Evolutionary conservation across 1,139 yeast genomes (phyloP).

Genomic region (Lizanozyma gosingica): DNA sequence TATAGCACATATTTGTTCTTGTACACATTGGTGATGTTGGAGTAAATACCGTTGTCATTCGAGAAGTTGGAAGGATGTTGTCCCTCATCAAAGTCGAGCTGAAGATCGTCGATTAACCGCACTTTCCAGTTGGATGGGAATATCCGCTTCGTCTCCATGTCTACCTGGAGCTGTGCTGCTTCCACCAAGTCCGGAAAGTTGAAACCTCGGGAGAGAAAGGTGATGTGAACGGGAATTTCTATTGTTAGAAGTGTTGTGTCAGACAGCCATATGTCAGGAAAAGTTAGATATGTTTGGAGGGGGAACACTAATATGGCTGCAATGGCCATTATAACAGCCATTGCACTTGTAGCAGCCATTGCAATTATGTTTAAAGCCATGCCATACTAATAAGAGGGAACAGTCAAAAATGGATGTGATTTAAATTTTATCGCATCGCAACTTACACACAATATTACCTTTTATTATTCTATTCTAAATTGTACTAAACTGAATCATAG

Average conservation of each 20-base stretch:
- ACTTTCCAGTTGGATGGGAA: slow-evolving; percentile 9
- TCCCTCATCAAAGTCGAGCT: background rate
- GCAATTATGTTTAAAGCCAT: too few relatives aligned
- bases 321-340: too few relatives aligned
- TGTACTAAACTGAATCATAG: too few relatives aligned
- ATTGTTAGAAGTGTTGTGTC: background rate
- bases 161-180: slow-evolving; percentile 30
- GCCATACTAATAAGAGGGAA: too few relatives aligned
- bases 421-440: too few relatives aligned
- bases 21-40: slow-evolving; percentile 8
- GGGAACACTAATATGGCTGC: too few relatives aligned
- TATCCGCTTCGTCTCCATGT: slow-evolving; percentile 11
- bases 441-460: too few relatives aligned
- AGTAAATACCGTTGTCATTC: background rate
- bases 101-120: slow-evolving; percentile 12
- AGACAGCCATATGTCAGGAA: too few relatives aligned
- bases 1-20: slow-evolving; percentile 15
- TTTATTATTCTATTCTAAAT: too few relatives aligned
- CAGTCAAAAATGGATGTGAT: too few relatives aligned
- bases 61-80: slow-evolving; percentile 1
- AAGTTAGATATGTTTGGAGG: too few relatives aligned
- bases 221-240: slow-evolving; percentile 16
- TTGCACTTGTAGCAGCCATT: too few relatives aligned
- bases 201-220: slow-evolving; percentile 27
- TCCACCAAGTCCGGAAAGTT: slow-evolving; percentile 30